Conservation (phyloP, 2,329 filamentous ascomycete species). For the Dothidotthia symphoricarpi region DNA sequence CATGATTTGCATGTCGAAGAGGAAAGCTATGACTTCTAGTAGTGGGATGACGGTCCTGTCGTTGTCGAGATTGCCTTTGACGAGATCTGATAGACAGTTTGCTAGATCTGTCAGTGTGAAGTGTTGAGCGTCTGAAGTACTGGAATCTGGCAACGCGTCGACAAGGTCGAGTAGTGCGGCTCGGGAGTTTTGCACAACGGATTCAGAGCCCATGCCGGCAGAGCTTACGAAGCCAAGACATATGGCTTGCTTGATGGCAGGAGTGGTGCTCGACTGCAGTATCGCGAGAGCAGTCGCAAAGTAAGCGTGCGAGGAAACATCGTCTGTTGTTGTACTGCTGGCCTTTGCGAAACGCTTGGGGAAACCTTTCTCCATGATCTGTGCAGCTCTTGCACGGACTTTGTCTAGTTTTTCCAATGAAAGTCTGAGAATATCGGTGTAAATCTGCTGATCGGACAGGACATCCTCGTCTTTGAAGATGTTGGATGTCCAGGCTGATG, state of each 20-base stretch:
- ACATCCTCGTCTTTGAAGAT: conserved; percentile 14
- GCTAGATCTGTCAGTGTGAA: conserved; percentile 28
- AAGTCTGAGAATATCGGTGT: conserved; percentile 59
- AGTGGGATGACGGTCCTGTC: conserved; percentile 74
- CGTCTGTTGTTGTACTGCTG: conserved; percentile 12
- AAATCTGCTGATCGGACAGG: conserved; percentile 20
- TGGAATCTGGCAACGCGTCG: conserved; percentile 19
- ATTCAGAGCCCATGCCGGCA: conserved; percentile 74
- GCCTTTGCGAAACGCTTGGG: conserved; percentile 6
- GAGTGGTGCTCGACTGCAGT: conserved; percentile 12
- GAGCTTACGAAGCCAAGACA: conserved; percentile 69
- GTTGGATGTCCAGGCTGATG: conserved; percentile 40
- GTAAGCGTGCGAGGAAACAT: conserved; percentile 60
- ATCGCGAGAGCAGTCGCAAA: conserved; percentile 54
- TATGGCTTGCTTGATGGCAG: conserved; percentile 44
- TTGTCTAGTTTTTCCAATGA: conserved; percentile 88
- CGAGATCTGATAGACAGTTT: conserved; percentile 27
- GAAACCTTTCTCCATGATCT: conserved; percentile 9
- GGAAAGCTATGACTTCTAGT: conserved; percentile 73
- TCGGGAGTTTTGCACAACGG: conserved; percentile 67
- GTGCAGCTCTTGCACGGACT: conserved; percentile 56
- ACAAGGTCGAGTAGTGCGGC: conserved; percentile 58
- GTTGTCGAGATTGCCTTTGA: conserved; percentile 42
- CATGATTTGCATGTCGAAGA: conserved; percentile 53
- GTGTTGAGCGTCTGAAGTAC: neutral